Evolutionary conservation across 2,329 filamentous ascomycete species (phyloP), one percentile per base, ranked within the genome.

Genomic region (Colletotrichum abscissum): DNA sequence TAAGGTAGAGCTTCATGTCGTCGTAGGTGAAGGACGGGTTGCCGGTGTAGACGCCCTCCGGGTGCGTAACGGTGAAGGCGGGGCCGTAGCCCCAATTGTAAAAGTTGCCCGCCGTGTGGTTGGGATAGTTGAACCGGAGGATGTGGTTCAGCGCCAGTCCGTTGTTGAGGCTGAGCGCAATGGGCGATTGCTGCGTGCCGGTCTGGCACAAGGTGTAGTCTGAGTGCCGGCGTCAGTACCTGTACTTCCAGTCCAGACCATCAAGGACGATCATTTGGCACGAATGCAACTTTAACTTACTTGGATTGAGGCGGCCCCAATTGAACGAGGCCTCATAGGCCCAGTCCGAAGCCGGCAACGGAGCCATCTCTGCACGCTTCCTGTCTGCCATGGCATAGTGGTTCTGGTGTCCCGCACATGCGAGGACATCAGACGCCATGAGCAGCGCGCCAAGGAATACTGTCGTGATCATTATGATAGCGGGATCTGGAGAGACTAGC

Each of bases 21-120:
- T 87, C 84, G 77, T 84, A 87, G 1, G 79, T 82, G 70, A 88
- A 78, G 57, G 80, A 80, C 3, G 86, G 85, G 33, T 84, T 79
- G 1, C 74, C 76, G 5, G 81, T 83, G 74, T 83, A 84, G 35
- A 81, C 76, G 28, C 75, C 80, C 38, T 81, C 80, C 22, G 80
- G 70, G 70, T 83, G 80, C 14, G 79, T 74, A 54, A 86, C 74
- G 5, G 81, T 84, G 74, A 86, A 87, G 1, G 84, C 82, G 0
- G 73, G 73, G 85, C 87, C 86, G 69, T 87, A 87, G 24, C 84
- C 84, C 84, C 86, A 88, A 76, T 88, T 88, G 80, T 80, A 83
- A 70, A 86, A 82, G 60, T 81, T 80, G 1, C 86, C 86, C 2
- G 76, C 63, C 5, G 82, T 76, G 16, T 78, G 73, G 67, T 76